Conservation (phyloP, 2,329 filamentous ascomycete species). For the Aspergillus udagawae region DNA sequence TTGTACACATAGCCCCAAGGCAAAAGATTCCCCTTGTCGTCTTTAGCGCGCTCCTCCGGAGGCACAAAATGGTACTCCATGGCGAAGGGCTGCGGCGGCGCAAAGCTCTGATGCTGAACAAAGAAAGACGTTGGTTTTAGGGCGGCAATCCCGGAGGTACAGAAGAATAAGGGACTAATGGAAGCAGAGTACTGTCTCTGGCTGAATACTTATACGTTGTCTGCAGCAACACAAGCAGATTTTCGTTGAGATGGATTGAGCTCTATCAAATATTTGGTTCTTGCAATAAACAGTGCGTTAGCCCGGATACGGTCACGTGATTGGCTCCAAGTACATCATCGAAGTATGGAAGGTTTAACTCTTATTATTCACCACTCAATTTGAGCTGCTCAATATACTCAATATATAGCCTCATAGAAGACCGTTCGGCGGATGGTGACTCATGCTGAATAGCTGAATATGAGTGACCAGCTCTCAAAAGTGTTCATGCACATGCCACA, state of each 20-base stretch:
- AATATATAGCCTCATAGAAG: not conserved
- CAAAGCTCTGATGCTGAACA: not conserved
- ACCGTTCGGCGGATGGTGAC: not conserved
- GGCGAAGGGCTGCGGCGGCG: not conserved
- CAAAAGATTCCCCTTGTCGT: conserved; percentile 55
- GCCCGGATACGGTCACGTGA: conserved; percentile 21
- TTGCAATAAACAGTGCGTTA: conserved; percentile 21
- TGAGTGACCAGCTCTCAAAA: not conserved
- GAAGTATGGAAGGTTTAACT: not conserved
- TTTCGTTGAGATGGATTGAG: not conserved
- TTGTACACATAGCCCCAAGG: conserved; percentile 63
- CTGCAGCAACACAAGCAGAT: not conserved
- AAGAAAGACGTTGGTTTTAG: not conserved
- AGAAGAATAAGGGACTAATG: not conserved
- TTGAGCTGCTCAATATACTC: not conserved
- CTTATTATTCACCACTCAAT: not conserved
- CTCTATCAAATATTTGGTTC: conserved; percentile 17
- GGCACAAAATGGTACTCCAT: conserved; percentile 66
- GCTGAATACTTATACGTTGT: not conserved
- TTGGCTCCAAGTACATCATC: not conserved
- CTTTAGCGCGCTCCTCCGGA: conserved; percentile 57
- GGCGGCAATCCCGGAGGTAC: no score
- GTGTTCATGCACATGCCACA: no score
- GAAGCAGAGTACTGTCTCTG: not conserved
- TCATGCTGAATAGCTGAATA: not conserved